Percentiles rank a stretch among this genome's conserved stretches.
Evolutionary conservation across 768 basidiomycete species (phyloP).

Genomic region (Tylopilus intermedius): DNA sequence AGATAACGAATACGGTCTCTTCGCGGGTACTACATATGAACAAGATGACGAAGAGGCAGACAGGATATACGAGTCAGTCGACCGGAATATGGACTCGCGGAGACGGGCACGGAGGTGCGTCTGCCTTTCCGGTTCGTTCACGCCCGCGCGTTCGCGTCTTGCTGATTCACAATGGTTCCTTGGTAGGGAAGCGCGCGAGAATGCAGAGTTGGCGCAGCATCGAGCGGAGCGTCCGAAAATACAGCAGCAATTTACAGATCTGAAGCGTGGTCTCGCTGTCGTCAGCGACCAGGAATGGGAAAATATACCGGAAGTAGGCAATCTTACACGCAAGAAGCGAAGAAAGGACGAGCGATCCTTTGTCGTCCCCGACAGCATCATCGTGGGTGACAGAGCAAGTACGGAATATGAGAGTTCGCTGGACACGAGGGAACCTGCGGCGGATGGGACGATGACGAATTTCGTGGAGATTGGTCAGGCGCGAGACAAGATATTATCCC

Average conservation of each 20-base stretch:
- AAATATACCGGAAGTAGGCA: conserved; percentile 91
- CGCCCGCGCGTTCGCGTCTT: neutral
- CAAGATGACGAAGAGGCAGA: conserved; percentile 98
- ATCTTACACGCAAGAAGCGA: conserved; percentile 88
- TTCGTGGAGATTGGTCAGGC: conserved; percentile 97
- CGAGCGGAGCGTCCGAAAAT: conserved; percentile 90
- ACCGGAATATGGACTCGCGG: conserved; percentile 84
- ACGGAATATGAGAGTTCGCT: conserved; percentile 74
- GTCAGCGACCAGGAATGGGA: conserved; percentile 95
- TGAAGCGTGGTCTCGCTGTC: conserved; percentile 82
- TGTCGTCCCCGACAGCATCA: conserved; percentile 89
- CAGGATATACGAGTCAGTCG: conserved; percentile 89
- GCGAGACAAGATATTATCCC: conserved; percentile 85
- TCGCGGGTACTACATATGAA: conserved; percentile 94
- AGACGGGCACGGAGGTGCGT: conserved; percentile 74
- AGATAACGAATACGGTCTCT: conserved; percentile 94
- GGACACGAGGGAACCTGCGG: conserved; percentile 71
- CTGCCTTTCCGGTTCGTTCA: conserved; percentile 37
- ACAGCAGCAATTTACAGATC: conserved; percentile 91
- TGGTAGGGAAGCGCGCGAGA: conserved; percentile 69
- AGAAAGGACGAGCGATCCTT: conserved; percentile 81
- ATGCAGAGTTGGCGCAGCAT: conserved; percentile 66
- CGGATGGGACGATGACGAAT: conserved; percentile 78
- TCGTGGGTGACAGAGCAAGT: conserved; percentile 78
- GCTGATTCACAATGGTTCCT: neutral